A percentile compares a stretch with the other conserved stretches of the same genome.
These are phyloP conservation scores for Fusarium phyllophilum DNA, from an alignment of 2,329 filamentous ascomycete genomes.

Conservation along the genomic window DNA sequence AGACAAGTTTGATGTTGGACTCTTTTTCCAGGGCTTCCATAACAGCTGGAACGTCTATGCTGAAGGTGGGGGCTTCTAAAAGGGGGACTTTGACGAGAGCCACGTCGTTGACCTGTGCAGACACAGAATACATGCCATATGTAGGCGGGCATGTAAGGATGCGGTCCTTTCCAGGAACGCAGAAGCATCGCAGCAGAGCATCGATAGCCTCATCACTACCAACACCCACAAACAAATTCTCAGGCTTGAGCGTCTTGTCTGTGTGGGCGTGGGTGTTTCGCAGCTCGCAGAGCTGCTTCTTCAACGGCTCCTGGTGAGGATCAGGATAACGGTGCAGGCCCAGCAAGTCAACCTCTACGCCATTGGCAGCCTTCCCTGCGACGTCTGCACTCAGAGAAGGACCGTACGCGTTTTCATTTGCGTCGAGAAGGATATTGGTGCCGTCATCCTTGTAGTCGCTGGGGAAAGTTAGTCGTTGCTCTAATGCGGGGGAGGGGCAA, in stretches of 20 bases:
- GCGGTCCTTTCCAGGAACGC: conserved; percentile 84
- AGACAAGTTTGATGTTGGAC: conserved; percentile 82
- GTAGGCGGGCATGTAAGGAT: conserved; percentile 96
- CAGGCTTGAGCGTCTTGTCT: conserved; percentile 74
- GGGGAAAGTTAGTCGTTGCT: conserved; percentile 31
- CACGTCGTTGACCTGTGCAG: conserved; percentile 93
- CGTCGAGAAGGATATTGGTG: conserved; percentile 93
- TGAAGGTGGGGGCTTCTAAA: conserved; percentile 75
- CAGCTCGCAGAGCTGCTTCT: conserved; percentile 85
- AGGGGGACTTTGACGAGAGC: conserved; percentile 87
- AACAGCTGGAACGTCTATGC: conserved; percentile 77
- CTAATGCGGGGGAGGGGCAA: conserved; percentile 37
- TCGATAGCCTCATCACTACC: conserved; percentile 98
- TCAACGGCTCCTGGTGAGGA: conserved; percentile 89
- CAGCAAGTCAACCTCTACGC: conserved; percentile 73
- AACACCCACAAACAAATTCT: conserved; percentile 92
- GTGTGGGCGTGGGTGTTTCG: conserved; percentile 90
- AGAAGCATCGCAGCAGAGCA: conserved; percentile 92
- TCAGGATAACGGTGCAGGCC: conserved; percentile 95
- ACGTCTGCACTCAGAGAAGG: conserved; percentile 71
- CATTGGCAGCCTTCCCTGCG: conserved; percentile 51
- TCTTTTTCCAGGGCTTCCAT: conserved; percentile 68
- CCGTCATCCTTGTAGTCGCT: conserved; percentile 99
- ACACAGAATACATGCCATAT: conserved; percentile 98
- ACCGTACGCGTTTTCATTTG: conserved; percentile 97